phyloP scores from a whole-genome alignment of 2,329 filamentous ascomycete species.

The Arthrobotrys musiformis region DNA sequence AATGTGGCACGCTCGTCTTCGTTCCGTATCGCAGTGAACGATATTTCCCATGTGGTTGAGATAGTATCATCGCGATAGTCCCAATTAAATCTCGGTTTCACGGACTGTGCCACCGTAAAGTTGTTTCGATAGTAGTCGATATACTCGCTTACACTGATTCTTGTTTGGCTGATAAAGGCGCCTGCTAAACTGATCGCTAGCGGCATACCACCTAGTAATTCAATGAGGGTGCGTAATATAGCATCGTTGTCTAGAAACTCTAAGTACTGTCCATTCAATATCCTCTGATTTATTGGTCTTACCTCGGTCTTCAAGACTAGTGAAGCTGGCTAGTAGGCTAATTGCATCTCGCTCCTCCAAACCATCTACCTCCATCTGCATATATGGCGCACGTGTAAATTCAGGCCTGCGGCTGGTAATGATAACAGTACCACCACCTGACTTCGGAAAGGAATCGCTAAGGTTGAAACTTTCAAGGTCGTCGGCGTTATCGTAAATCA shows the following conservation, averaged over 20 bases:
- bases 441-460: constrained; percentile 54
- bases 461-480: constrained; percentile 55
- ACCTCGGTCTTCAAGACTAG: not conserved
- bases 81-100: constrained; percentile 24
- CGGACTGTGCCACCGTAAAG: constrained; percentile 26
- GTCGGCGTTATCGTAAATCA: constrained; percentile 59
- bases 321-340: not conserved
- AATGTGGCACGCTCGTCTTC: constrained; percentile 31
- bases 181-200: constrained; percentile 34
- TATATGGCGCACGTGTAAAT: constrained; percentile 4
- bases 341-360: constrained; percentile 12
- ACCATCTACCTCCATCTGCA: constrained; percentile 18
- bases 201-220: constrained; percentile 44
- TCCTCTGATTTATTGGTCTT: not conserved
- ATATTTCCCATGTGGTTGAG: constrained; percentile 51
- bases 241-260: not conserved
- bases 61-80: constrained; percentile 28
- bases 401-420: constrained; percentile 56
- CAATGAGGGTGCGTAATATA: constrained; percentile 4
- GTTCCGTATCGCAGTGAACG: constrained; percentile 53
- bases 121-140: constrained; percentile 38
- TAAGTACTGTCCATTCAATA: not conserved
- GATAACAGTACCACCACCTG: constrained; percentile 51
- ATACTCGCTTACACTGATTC: constrained; percentile 35
- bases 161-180: constrained; percentile 25